A percentile compares a stretch with the other conserved stretches of the same genome.
phyloP scores from a whole-genome alignment of 208 protist species.

The Trypanosoma avium region DNA sequence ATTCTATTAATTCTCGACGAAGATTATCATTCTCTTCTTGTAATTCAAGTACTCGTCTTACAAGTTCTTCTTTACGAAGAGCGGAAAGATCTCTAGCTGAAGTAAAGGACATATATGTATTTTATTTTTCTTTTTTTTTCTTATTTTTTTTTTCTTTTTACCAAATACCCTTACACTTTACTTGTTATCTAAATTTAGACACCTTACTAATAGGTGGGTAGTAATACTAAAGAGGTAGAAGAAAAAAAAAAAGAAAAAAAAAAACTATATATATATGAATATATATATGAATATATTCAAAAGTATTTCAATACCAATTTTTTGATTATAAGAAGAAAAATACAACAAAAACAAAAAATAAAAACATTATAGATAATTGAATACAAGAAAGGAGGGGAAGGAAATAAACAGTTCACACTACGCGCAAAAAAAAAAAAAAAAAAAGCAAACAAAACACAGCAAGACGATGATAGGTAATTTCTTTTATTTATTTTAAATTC shows the following conservation, averaged over 20 bases:
- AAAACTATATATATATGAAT: background rate
- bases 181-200: too few species aligned
- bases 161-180: background rate
- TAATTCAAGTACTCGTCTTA: constrained; percentile 57
- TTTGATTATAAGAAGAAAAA: background rate
- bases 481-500: too few species aligned
- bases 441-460: too few species aligned
- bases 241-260: background rate
- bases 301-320: background rate
- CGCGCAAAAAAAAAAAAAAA: too few species aligned
- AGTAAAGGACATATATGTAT: background rate
- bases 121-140: background rate
- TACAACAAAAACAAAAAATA: too few species aligned
- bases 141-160: constrained; percentile 5
- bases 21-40: constrained; percentile 61
- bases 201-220: background rate
- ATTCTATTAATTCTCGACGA: constrained; percentile 37
- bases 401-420: too few species aligned
- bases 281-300: background rate
- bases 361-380: too few species aligned
- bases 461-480: too few species aligned
- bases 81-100: constrained; percentile 29
- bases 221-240: constrained; percentile 13
- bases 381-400: too few species aligned
- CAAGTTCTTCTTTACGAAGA: constrained; percentile 57